Evolutionary conservation across 768 basidiomycete species (phyloP), one percentile per base, ranked within the genome.

Genomic region (Pleurotus salmoneostramineus): DNA sequence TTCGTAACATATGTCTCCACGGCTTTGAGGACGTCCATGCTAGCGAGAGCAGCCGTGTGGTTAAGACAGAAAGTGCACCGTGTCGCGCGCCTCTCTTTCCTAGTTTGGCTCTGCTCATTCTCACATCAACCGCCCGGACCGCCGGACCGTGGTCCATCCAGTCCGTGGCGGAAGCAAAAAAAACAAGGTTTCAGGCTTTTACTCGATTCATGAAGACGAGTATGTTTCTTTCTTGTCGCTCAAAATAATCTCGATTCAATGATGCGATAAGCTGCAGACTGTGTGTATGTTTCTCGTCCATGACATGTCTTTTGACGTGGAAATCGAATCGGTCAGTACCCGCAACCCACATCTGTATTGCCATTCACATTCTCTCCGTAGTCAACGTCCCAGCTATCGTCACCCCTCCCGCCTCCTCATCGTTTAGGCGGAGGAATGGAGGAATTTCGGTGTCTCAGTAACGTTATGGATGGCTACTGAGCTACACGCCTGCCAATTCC

Each of bases 1-100:
- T 91, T 96, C 60, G 84, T 83, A 68, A 98, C 81, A 77, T 98
- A 99, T 4, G 88, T 91, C 74, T 95, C 93, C 32, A 97, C 87
- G 6, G 97, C 97, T 73, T 95, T 96, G 66, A 94, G 81, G 62
- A 95, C 88, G 72, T 99, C 95, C 97, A 98, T 98, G 50, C 51
- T 58, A 58, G 21, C 40, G 33, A 49, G 5, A 32, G 10, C 33
- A 32, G 11, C 7, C 21, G 27, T 21, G 7, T 5, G 8, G 27
- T 49, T 32, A 2, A 27, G 21, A 27, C 48, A 32, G 33, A 8
- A 8, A 17, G 17, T 6, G 6, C n/a, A 15, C 44, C 10, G 44
- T 6, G 14, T 11, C 11, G 44, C 44, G 36, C 50, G 27, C 33
- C 14, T 34, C 12, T 35, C 50, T 17, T 34, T 15, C n/a, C 36